Base-by-base conservation (phyloP, 2,329 filamentous ascomycete genomes). In the Aspergillus fructus region DNA sequence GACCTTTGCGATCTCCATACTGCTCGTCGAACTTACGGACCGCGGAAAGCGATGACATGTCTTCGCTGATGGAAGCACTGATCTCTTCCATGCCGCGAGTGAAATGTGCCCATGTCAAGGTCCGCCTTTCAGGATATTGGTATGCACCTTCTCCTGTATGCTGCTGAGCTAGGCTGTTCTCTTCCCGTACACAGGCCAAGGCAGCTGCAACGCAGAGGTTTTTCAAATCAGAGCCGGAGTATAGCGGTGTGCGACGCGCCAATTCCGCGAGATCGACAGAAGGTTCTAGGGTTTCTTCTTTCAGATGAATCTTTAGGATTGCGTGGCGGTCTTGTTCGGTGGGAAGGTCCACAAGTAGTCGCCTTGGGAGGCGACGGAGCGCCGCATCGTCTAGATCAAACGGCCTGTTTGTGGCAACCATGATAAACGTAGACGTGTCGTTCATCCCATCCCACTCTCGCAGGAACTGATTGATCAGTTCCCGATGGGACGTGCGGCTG, bases 361-460 rank as follows among this genome's bases (percentile, higher is more conserved):
- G 74, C 24, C 78, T 71, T 1, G 81, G 80, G 3, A 81, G 71
- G 51, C 81, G 79, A 17, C 81, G 77, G 21, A 83, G 73, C 19
- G 81, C 76, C 3, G 81, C 81, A 45, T 80, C 77, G 67, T 99
- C 94, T 1, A 99, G 84, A 68, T 97, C 94, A 68, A 96, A 97
- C 0, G 94, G 94, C 9, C 93, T 83, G 74, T 99, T 97, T 8
- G 93, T 97, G 27, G 94, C 93, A 0, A 97, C 92, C 92, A 99
- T 97, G 74, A 99, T 93, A 72, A 99, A 97, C 3, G 93, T 91
- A 17, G 89, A 89, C 47, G 87, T 84, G 58, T 86, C 81, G 65
- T 90, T 89, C 80, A 97, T 88, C 11, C 94, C 94, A 66, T 97
- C 94, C 94, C 93, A 97, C 73, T 97, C 93, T 53, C 92, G 89